Conservation (phyloP, 352 stramenopile species). For the Phytophthora megakarya region DNA sequence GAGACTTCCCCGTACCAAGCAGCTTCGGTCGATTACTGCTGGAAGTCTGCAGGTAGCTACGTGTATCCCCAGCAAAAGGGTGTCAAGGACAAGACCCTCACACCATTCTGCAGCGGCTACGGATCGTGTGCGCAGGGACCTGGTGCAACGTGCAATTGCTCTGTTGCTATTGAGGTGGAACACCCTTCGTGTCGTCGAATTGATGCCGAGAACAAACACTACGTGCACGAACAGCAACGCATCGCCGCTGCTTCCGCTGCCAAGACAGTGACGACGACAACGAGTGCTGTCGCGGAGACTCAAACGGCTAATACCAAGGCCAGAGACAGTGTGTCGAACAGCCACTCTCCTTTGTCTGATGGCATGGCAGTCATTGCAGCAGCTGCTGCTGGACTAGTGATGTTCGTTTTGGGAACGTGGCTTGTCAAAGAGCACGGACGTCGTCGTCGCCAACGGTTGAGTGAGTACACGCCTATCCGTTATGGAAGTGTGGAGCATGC, state of each 20-base stretch:
- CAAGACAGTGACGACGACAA: constrained; percentile 15
- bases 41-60: constrained; percentile 58
- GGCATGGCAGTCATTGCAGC: constrained; percentile 11
- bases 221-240: constrained; percentile 23
- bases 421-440: constrained; percentile 39
- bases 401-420: constrained; percentile 31
- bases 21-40: constrained; percentile 74
- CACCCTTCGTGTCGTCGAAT: constrained; percentile 62
- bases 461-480: constrained; percentile 37
- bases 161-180: constrained; percentile 43
- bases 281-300: neutral
- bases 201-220: constrained; percentile 59
- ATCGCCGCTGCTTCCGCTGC: constrained; percentile 12
- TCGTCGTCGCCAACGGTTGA: constrained; percentile 38
- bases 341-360: constrained; percentile 15
- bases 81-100: constrained; percentile 63
- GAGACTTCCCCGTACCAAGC: constrained; percentile 41
- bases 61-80: constrained; percentile 69
- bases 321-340: constrained; percentile 4
- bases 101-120: constrained; percentile 70
- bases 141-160: constrained; percentile 64
- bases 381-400: constrained; percentile 17
- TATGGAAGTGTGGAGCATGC: constrained; percentile 61
- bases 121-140: constrained; percentile 59
- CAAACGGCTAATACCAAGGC: constrained; percentile 10